These are phyloP conservation scores for Cyclotella baltica DNA, from an alignment of 108 stramenopile species.

Conservation along the genomic window DNA sequence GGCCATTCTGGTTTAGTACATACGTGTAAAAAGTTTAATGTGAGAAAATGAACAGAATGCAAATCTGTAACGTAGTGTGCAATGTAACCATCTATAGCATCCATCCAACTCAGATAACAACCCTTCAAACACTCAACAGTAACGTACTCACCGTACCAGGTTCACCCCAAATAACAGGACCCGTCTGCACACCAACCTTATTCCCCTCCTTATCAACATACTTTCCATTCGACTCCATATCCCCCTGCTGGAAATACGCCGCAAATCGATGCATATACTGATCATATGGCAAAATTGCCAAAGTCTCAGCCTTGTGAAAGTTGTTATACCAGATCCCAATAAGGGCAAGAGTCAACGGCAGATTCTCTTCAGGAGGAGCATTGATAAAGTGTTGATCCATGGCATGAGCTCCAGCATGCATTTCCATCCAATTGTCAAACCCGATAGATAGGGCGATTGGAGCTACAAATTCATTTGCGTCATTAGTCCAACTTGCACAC, in stretches of 20 bases:
- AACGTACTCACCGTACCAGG: slow-evolving; percentile 66
- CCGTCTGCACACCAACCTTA: slow-evolving; percentile 41
- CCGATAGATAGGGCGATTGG: slow-evolving; percentile 64
- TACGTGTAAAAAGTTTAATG: neutral
- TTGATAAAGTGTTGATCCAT: slow-evolving; percentile 85
- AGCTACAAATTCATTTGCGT: no score
- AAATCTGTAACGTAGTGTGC: neutral
- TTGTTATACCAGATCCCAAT: slow-evolving; percentile 87
- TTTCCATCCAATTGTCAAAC: slow-evolving; percentile 54
- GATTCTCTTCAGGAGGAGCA: slow-evolving; percentile 71
- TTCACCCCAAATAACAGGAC: slow-evolving; percentile 78
- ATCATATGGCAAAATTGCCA: slow-evolving; percentile 85
- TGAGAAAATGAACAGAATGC: no score
- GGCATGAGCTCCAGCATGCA: slow-evolving; percentile 81
- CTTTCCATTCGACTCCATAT: slow-evolving; percentile 91
- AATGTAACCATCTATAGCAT: neutral
- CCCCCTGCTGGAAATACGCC: slow-evolving; percentile 90
- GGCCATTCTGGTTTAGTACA: slow-evolving; percentile 58
- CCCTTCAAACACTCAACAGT: neutral
- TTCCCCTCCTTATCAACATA: slow-evolving; percentile 53
- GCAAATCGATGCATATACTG: slow-evolving; percentile 89
- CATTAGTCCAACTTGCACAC: no score
- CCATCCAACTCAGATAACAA: neutral
- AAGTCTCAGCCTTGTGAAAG: slow-evolving; percentile 74
- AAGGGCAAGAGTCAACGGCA: slow-evolving; percentile 81